A percentile compares a stretch with the other conserved stretches of the same genome.
phyloP scores from a whole-genome alignment of 495 filamentous ascomycete species.

The Podospora bellae-mahoneyi region DNA sequence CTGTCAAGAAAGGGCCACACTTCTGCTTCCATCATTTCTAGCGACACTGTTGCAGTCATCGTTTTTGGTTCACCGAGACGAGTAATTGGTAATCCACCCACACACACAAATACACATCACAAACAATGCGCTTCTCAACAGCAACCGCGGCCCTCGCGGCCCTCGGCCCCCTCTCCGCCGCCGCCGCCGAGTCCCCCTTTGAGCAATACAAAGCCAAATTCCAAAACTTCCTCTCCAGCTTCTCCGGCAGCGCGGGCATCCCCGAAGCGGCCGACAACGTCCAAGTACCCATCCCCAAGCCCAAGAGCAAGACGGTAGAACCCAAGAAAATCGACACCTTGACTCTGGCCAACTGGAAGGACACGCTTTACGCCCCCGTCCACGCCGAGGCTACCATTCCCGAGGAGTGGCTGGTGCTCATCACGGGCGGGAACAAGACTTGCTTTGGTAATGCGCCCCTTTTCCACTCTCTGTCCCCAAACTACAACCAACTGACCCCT shows the following conservation, averaged over 20 bases:
- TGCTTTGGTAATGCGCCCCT: constrained; percentile 60
- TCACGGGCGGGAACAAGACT: constrained; percentile 84
- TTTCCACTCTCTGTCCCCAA: not conserved
- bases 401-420: constrained; percentile 76
- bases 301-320: constrained; percentile 43
- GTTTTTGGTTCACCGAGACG: not conserved
- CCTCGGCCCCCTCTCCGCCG: constrained; percentile 66
- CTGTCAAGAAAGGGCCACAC: not conserved
- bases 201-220: constrained; percentile 66
- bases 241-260: constrained; percentile 49
- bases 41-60: not conserved
- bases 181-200: constrained; percentile 51
- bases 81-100: not conserved
- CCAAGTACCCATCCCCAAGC: constrained; percentile 46
- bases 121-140: constrained; percentile 69
- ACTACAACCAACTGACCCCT: not conserved
- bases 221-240: constrained; percentile 52
- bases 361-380: constrained; percentile 60
- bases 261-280: constrained; percentile 50
- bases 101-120: constrained; percentile 7
- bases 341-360: constrained; percentile 69
- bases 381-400: constrained; percentile 51
- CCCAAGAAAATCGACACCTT: constrained; percentile 55
- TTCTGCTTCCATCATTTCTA: not conserved
- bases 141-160: constrained; percentile 56